A percentile compares a stretch with the other conserved stretches of the same genome.
phyloP scores from a whole-genome alignment of 345 rosid genomes.

The Eutrema heterophyllum region DNA sequence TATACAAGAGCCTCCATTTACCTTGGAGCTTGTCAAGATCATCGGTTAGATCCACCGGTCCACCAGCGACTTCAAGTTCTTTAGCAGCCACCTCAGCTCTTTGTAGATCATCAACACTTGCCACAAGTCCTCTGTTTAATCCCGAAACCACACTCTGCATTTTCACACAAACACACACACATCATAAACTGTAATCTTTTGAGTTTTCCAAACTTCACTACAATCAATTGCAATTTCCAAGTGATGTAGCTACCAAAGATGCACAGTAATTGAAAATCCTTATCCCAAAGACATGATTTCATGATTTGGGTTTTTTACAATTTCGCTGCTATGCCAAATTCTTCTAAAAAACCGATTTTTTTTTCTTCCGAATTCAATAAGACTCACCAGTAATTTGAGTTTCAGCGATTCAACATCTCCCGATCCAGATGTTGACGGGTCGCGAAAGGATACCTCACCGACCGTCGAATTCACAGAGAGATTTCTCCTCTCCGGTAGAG shows the following conservation, averaged over 20 bases:
- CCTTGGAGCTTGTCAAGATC: constrained; percentile 76
- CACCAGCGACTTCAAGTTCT: constrained; percentile 66
- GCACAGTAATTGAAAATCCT: too few relatives aligned
- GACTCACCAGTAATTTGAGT: constrained; percentile 57
- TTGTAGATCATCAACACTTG: constrained; percentile 52
- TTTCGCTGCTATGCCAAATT: not conserved
- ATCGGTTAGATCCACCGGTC: constrained; percentile 53
- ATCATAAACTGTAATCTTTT: not conserved
- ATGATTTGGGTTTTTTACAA: too few relatives aligned
- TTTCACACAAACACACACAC: constrained; percentile 1
- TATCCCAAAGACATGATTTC: not conserved
- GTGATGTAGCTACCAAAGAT: too few relatives aligned
- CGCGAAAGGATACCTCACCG: constrained; percentile 42
- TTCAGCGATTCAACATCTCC: constrained; percentile 40
- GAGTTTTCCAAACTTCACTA: not conserved
- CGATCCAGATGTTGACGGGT: constrained; percentile 37
- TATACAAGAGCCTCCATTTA: constrained; percentile 78
- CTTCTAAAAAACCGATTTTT: too few relatives aligned
- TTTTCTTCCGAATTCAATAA: not conserved
- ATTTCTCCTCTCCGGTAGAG: constrained; percentile 10
- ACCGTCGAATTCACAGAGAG: constrained; percentile 35
- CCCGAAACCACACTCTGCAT: constrained; percentile 77
- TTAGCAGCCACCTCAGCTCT: constrained; percentile 73
- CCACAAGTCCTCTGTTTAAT: constrained; percentile 84
- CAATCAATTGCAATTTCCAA: not conserved